Evolutionary conservation across 2,329 filamentous ascomycete species (phyloP), one percentile per base, ranked within the genome.

Genomic region (Calonectria ilicicola): DNA sequence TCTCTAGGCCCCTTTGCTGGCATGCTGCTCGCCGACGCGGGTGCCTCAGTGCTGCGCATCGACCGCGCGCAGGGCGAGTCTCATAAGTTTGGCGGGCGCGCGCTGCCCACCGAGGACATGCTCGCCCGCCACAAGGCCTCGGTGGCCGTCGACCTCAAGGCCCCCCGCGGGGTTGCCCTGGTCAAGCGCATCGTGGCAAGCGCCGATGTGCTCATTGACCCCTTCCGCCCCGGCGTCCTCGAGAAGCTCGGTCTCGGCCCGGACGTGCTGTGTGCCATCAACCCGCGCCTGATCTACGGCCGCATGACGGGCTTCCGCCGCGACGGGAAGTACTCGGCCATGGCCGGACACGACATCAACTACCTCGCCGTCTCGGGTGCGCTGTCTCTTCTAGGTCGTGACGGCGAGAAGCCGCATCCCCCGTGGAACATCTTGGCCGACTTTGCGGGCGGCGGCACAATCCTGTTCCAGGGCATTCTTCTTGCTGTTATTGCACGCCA

Each of bases 331-430:
- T 98, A 98, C 84, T 91, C 90, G 60, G 85, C 89, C 79, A 98
- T 98, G 96, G 95, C 96, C 0, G 96, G 96, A 53, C 96, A 98
- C 82, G 96, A 98, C 82, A 98, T 98, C 83, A 98, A 98, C 82
- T 98, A 98, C 84, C 93, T 98, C 49, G 95, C 96, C 62, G 94
- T 98, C 0, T 94, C 93, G 0, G 96, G 96, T 0, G 93, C 94
- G 1, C 85, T 98, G 32, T 89, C 89, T 0, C 87, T 98, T 84
- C 89, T 98, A 3, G 96, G 96, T 1, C 87, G 93, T 0, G 86
- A 86, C 32, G 89, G 88, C 19, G 90, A 93, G 80, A 92, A 91
- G 75, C 96, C 96, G 1, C 92, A 93, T 73, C 89, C 96, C 21
- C 97, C 97, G 0, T 91, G 87, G 7, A 98, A 98, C 80, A 89